Evolutionary conservation across 805 yeast genomes (phyloP).

Genomic region (Candida nanaspora): DNA sequence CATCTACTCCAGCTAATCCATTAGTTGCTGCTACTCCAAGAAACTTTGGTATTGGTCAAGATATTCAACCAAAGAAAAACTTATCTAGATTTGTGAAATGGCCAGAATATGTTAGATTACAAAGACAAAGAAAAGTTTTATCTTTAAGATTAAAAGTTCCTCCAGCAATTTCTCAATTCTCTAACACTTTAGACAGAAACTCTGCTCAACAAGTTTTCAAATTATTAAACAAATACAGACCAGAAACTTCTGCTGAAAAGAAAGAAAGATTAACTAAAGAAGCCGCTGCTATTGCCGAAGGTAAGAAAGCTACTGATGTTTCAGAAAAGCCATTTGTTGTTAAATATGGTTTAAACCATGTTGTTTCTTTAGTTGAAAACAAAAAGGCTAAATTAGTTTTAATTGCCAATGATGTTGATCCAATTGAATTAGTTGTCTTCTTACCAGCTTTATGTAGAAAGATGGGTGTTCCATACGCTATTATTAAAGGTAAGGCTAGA

Average conservation of each 20-base stretch:
- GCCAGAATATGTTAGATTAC: slow-evolving; percentile 96
- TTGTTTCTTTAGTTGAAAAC: slow-evolving; percentile 91
- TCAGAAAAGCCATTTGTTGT: slow-evolving; percentile 93
- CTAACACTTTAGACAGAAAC: slow-evolving; percentile 93
- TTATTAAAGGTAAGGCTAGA: slow-evolving; percentile 95
- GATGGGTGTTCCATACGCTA: slow-evolving; percentile 97
- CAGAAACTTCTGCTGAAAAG: slow-evolving; percentile 94
- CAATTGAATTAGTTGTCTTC: slow-evolving; percentile 92
- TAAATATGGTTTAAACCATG: slow-evolving; percentile 97
- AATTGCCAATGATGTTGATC: slow-evolving; percentile 97
- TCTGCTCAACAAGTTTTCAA: slow-evolving; percentile 93
- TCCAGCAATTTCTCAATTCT: slow-evolving; percentile 94
- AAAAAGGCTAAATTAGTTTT: slow-evolving; percentile 93
- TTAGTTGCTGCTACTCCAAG: slow-evolving; percentile 80
- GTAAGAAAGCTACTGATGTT: slow-evolving; percentile 92
- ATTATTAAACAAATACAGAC: slow-evolving; percentile 96
- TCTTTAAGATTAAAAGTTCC: slow-evolving; percentile 94
- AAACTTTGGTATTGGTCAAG: slow-evolving; percentile 92
- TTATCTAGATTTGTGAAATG: slow-evolving; percentile 92
- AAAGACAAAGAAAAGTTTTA: slow-evolving; percentile 95
- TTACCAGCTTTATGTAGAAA: slow-evolving; percentile 96
- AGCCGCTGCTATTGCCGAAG: slow-evolving; percentile 97
- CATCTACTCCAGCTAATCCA: slow-evolving; percentile 59
- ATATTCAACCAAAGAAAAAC: slow-evolving; percentile 88
- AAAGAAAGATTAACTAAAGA: slow-evolving; percentile 96